A percentile compares a stretch with the other conserved stretches of the same genome.
Conservation (phyloP, 1,284 basidiomycete species). For the Salmacisia buchloeana region DNA sequence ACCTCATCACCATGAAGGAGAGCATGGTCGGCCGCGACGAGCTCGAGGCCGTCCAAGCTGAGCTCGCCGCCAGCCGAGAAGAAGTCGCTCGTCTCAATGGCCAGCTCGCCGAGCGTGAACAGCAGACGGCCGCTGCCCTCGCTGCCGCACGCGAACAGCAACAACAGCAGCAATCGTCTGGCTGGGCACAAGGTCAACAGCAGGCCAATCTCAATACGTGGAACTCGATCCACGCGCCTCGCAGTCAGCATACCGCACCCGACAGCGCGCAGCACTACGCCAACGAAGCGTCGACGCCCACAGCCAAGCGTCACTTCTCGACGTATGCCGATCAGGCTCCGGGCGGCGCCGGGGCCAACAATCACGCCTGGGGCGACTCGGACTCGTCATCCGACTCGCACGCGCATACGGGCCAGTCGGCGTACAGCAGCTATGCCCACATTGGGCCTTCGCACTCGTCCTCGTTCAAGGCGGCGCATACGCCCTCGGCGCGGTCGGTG, state of each 20-base stretch:
- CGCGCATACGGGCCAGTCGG: neutral
- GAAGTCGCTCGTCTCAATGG: slow-evolving; percentile 21
- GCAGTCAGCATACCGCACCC: neutral
- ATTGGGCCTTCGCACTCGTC: neutral
- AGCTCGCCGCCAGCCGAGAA: slow-evolving; percentile 19
- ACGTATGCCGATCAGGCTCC: neutral
- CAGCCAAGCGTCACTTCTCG: neutral
- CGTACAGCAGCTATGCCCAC: slow-evolving; percentile 3
- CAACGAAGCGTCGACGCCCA: neutral
- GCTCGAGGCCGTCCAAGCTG: slow-evolving; percentile 13
- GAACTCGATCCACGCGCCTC: slow-evolving; percentile 25
- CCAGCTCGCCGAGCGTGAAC: slow-evolving; percentile 15
- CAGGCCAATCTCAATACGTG: slow-evolving; percentile 15
- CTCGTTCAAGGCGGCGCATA: neutral
- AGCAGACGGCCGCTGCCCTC: neutral
- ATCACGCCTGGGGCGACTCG: slow-evolving; percentile 6
- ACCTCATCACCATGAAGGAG: slow-evolving; percentile 31
- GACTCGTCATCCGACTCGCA: slow-evolving; percentile 2
- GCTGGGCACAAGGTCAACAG: neutral
- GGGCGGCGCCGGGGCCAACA: neutral
- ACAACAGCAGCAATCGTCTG: slow-evolving; percentile 2
- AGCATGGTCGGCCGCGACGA: slow-evolving; percentile 20
- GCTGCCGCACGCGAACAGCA: slow-evolving; percentile 5
- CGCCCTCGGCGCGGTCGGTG: neutral
- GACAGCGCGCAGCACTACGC: neutral